These are phyloP conservation scores for Metarhizium guizhouense DNA, from an alignment of 2,329 filamentous ascomycete genomes.

Conservation along the genomic window DNA sequence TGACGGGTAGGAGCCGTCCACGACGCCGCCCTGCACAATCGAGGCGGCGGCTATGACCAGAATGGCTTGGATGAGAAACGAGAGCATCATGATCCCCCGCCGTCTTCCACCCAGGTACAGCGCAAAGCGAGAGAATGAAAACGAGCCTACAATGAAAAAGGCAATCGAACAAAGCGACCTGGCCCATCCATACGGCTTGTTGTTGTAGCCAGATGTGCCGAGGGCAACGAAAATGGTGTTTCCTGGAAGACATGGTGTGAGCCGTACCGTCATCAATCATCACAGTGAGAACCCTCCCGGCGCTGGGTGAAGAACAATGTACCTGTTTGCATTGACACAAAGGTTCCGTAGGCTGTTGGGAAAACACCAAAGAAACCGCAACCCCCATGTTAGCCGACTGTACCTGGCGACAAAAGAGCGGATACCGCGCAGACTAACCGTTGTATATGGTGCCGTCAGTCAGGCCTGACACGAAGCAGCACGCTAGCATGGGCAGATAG, in stretches of 20 bases:
- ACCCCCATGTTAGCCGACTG: neutral
- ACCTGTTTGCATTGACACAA: slow-evolving; percentile 31
- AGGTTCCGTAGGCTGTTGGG: slow-evolving; percentile 14
- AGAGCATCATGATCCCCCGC: slow-evolving; percentile 32
- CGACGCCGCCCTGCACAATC: slow-evolving; percentile 35
- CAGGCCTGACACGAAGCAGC: slow-evolving; percentile 29
- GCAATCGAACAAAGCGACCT: slow-evolving; percentile 39
- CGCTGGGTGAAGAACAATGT: slow-evolving; percentile 1
- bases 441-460: slow-evolving; percentile 32
- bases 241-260: slow-evolving; percentile 22
- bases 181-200: slow-evolving; percentile 42
- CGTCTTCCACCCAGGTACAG: slow-evolving; percentile 17
- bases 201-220: slow-evolving; percentile 41
- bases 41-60: slow-evolving; percentile 44
- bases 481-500: slow-evolving; percentile 22
- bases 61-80: slow-evolving; percentile 42
- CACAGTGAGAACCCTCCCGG: too few species aligned
- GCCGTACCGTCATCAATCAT: neutral
- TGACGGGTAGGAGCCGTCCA: slow-evolving; percentile 9
- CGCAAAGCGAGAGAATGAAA: slow-evolving; percentile 28
- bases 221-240: slow-evolving; percentile 57
- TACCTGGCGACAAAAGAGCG: neutral
- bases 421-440: slow-evolving; percentile 9
- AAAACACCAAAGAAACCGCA: neutral
- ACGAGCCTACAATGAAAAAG: slow-evolving; percentile 44